A percentile compares a stretch with the other conserved stretches of the same genome.
Evolutionary conservation across 1,139 yeast species (phyloP).

Genomic region (Yamadazyma songkhlaensis): DNA sequence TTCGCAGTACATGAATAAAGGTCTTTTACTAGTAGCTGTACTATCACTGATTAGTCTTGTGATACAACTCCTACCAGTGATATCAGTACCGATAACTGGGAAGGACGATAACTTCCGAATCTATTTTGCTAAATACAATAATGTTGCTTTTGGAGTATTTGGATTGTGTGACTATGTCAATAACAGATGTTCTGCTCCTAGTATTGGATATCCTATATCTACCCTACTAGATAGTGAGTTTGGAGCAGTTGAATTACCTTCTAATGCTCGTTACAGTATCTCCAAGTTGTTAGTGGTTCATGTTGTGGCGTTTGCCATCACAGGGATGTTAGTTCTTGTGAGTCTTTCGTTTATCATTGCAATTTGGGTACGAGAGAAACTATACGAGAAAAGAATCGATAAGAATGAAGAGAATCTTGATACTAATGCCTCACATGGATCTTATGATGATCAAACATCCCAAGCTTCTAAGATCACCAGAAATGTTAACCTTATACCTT

Average conservation of each 20-base stretch:
- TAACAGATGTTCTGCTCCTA: constrained; percentile 28
- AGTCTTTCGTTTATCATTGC: constrained; percentile 2
- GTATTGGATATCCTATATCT: constrained; percentile 35
- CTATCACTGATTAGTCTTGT: constrained; percentile 29
- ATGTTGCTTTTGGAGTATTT: constrained; percentile 43
- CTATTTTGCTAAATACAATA: constrained; percentile 29
- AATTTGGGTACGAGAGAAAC: constrained; percentile 6
- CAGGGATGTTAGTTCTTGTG: constrained; percentile 23
- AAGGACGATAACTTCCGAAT: constrained; percentile 17
- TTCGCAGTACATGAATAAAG: constrained; percentile 22
- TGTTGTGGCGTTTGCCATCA: constrained; percentile 40
- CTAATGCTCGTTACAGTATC: constrained; percentile 38
- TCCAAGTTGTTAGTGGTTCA: constrained; percentile 45
- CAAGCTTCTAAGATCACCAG: constrained; percentile 1
- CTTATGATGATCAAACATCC: background rate
- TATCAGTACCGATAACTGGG: constrained; percentile 44
- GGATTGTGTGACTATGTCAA: constrained; percentile 36
- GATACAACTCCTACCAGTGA: constrained; percentile 40
- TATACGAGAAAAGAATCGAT: constrained; percentile 1
- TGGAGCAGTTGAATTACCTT: constrained; percentile 36
- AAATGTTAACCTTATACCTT: constrained; percentile 24
- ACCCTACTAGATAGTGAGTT: constrained; percentile 14
- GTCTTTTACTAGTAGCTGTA: constrained; percentile 22
- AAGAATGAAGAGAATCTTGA: constrained; percentile 1
- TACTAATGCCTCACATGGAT: background rate